Conservation (phyloP, 2,329 filamentous ascomycete species). For the Cladosporium oxysporum region DNA sequence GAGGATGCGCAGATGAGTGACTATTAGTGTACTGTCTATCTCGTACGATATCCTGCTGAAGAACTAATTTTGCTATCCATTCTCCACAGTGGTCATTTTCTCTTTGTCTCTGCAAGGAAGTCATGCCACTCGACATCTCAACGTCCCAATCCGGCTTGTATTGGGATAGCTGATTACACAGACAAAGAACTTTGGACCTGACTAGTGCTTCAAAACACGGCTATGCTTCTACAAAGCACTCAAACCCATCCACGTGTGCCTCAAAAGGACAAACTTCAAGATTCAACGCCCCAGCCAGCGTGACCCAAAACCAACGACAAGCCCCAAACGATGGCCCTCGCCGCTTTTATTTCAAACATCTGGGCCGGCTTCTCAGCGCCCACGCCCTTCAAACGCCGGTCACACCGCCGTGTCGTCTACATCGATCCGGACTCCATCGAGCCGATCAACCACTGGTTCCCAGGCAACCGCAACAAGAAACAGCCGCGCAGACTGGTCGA, state of each 20-base stretch:
- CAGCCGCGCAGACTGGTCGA: constrained; percentile 16
- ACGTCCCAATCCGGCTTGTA: not conserved
- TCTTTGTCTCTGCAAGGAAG: not conserved
- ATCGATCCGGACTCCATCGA: not conserved
- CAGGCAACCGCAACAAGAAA: constrained; percentile 5
- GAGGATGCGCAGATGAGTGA: constrained; percentile 19
- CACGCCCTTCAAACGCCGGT: not conserved
- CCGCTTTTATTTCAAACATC: constrained; percentile 2
- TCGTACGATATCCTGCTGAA: not conserved
- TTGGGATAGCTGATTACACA: not conserved
- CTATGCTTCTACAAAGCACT: not conserved
- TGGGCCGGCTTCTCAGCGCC: constrained; percentile 3
- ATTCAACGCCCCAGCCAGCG: not conserved
- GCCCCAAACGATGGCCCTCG: not conserved
- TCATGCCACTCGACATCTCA: not conserved
- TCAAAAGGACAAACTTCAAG: not conserved
- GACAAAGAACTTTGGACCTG: not conserved
- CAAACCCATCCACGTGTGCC: not conserved
- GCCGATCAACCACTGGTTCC: constrained; percentile 21
- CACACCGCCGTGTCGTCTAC: not conserved
- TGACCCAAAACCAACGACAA: not conserved
- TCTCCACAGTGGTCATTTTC: not conserved
- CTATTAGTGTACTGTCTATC: constrained; percentile 9
- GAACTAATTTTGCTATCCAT: not conserved
- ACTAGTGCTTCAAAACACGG: not conserved